Evolutionary conservation across 2,329 filamentous ascomycete species (phyloP).

Genomic region (Alternaria longipes): DNA sequence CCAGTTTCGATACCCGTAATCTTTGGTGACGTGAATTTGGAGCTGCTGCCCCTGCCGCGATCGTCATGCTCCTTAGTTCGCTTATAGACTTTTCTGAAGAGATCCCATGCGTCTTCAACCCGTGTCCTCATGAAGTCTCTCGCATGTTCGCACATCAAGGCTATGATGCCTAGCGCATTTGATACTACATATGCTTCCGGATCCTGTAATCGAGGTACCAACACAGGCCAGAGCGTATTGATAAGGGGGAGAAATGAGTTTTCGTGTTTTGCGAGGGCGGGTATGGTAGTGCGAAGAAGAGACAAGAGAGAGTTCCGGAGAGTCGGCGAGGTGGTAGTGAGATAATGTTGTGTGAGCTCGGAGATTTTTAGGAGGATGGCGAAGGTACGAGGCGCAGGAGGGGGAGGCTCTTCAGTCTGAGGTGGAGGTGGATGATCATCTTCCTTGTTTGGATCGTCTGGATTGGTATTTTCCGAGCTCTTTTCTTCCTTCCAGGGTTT

Average conservation of each 20-base stretch:
- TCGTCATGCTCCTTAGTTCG: slow-evolving; percentile 26
- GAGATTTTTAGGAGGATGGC: slow-evolving; percentile 83
- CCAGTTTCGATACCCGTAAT: slow-evolving; percentile 13
- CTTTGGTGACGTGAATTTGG: slow-evolving; percentile 4
- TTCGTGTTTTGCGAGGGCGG: slow-evolving; percentile 77
- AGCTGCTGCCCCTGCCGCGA: background rate
- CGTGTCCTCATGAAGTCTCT: slow-evolving; percentile 83
- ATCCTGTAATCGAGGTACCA: slow-evolving; percentile 74
- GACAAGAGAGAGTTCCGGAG: slow-evolving; percentile 81
- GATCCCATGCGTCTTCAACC: slow-evolving; percentile 76
- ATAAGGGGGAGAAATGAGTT: slow-evolving; percentile 87
- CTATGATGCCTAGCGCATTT: slow-evolving; percentile 74
- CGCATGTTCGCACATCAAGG: slow-evolving; percentile 73
- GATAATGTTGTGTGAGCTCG: slow-evolving; percentile 85
- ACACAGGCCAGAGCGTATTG: slow-evolving; percentile 88
- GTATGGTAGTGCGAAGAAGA: slow-evolving; percentile 76
- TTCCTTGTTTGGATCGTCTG: slow-evolving; percentile 45
- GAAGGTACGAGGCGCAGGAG: slow-evolving; percentile 79
- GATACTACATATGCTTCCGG: slow-evolving; percentile 73
- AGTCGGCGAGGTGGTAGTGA: slow-evolving; percentile 82
- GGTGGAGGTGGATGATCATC: slow-evolving; percentile 38
- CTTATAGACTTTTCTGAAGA: slow-evolving; percentile 52
- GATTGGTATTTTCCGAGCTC: slow-evolving; percentile 38
- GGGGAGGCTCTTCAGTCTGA: slow-evolving; percentile 59
- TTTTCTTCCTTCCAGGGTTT: slow-evolving; percentile 49